Evolutionary conservation across 768 basidiomycete genomes (phyloP), one percentile per base, ranked within the genome.

Genomic region (Suillus lakei): DNA sequence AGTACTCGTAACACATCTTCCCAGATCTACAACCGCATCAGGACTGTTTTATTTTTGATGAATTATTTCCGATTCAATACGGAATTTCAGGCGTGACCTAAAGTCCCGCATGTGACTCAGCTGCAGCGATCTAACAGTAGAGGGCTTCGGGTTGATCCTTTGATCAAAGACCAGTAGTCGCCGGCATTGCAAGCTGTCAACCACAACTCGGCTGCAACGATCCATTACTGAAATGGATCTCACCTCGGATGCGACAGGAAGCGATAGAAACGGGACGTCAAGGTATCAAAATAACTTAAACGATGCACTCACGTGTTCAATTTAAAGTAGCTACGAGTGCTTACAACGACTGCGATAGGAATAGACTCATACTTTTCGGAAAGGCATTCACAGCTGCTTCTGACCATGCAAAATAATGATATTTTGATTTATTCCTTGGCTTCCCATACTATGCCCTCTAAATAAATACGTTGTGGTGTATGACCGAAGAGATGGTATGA

Each of bases 401-500:
- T 28, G 38, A 39, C 18, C 38, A 28, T 28, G 26, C 56, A 26
- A 38, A 26, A 28, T 39, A 59, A 39, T 39, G 21, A 39, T 50
- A 26, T 28, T 26, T 50, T 39, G 15, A n/a, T 13, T 15, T 2
- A 50, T 15, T 58, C 23, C 10, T 59, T 28, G 18, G 26, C 38
- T 59, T 39, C 18, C 56, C 8, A n/a, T 32, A 36, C 28, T 39
- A 26, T 38, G 36, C 15, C 23, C 38, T 28, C 13, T 8, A 58
- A 58, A 36, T 59, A 39, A 39, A 36, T 59, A 59, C 26, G 38
- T 38, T 41, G 38, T 39, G 38, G 23, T 36, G 34, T 26, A 21
- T 39, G 56, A 39, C 51, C 51, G 9, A 54, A 54, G 53, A 32
- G 53, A 12, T 32, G 56, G 55, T 58, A 58, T 26, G 38, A 26